Evolutionary conservation across 129 eudicot species (phyloP), one percentile per base, ranked within the genome.

Genomic region (Smallanthus sonchifolius): DNA sequence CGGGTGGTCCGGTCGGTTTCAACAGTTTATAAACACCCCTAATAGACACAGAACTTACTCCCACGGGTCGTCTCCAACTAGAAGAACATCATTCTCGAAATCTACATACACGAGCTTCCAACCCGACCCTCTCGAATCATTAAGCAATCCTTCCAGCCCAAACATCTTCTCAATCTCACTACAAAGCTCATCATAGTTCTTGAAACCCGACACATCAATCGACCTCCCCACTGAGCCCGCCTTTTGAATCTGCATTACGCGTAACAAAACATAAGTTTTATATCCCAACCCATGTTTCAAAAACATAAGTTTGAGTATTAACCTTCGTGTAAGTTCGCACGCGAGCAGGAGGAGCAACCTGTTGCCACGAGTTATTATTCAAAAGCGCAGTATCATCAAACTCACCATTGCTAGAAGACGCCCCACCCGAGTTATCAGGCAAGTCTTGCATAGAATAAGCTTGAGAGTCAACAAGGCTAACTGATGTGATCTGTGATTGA

Each of bases 51-150:
- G 57, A 44, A 88, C 99, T 88, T 91, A 95, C 99, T 91, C 96
- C 99, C 99, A 95, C 15, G 99, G 99, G 75, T 95, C 99, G 52
- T 95, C 99, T 51, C 99, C 99, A 40, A 95, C 96, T 36, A 95
- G 99, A 57, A 95, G 96, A 60, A 95, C 97, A 32, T 95, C 99
- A 14, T 86, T 91, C 81, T 95, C 99, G 19, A 84, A 95, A 76
- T 95, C 99, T 51, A 95, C 99, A 76, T 95, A 95, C 43, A 95
- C 99, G 70, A 95, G 77, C 83, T 88, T 95, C 99, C 99, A 95
- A n/a, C 97, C 94, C 0, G 99, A 94, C 2, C 90, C 86, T 78
- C 86, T 80, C 7, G 90, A 82, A 80, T 95, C 96, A 69, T 84
- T 91, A 13, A 94, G 96, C 75, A 95, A 81, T 5, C 99, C 96